Evolutionary conservation across 306 rosid species (phyloP).

Genomic region (Ceratonia siliqua): DNA sequence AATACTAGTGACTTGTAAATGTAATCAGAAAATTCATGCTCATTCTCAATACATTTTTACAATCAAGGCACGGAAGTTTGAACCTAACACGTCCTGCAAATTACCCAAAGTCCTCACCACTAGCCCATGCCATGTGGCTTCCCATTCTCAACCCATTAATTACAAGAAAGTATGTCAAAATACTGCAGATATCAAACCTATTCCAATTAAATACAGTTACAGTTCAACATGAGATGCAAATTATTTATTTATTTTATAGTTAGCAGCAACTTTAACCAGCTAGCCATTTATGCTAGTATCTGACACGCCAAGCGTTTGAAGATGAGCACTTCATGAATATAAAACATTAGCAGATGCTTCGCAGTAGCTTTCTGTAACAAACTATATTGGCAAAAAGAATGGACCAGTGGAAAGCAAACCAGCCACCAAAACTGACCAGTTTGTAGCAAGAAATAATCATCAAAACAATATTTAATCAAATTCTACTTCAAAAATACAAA

Average conservation of each 20-base stretch:
- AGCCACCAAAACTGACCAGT: background rate
- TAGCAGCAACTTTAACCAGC: background rate
- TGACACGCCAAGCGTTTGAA: background rate
- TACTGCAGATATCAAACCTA: background rate
- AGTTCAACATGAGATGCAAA: background rate
- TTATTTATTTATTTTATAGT: background rate
- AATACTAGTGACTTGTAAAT: background rate
- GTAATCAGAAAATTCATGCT: background rate
- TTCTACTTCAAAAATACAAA: background rate
- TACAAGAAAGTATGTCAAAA: background rate
- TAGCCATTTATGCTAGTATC: background rate
- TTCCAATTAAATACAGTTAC: background rate
- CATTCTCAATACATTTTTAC: background rate
- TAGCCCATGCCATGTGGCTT: background rate
- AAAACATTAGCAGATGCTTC: background rate
- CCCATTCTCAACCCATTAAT: background rate
- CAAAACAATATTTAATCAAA: background rate
- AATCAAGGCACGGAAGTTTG: background rate
- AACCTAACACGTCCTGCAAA: background rate
- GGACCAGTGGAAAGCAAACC: background rate
- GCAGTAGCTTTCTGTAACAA: background rate
- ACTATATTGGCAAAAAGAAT: background rate
- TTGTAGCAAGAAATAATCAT: background rate
- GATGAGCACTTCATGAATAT: background rate
- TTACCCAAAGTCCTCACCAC: background rate